Evolutionary conservation across 192 early-diverging fungal species (phyloP).

Genomic region (Martensiomyces pterosporus): DNA sequence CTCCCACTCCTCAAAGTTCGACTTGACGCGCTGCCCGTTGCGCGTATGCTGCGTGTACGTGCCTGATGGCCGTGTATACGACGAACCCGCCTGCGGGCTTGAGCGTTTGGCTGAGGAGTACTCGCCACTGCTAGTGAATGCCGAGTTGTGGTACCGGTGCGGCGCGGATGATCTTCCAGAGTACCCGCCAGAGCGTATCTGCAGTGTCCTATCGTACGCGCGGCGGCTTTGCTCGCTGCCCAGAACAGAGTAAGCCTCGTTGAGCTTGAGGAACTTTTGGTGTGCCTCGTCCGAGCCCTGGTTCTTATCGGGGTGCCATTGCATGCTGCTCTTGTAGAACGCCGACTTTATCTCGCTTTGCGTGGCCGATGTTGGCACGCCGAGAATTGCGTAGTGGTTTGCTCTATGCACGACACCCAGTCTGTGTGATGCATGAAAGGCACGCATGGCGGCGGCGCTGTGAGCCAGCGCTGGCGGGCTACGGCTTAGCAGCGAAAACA

Average conservation of each 20-base stretch:
- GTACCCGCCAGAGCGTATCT: slow-evolving; percentile 6
- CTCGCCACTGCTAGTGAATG: slow-evolving; percentile 42
- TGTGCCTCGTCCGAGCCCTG: slow-evolving; percentile 63
- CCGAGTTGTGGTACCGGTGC: slow-evolving; percentile 21
- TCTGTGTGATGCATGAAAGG: slow-evolving; percentile 15
- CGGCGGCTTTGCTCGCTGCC: slow-evolving; percentile 64
- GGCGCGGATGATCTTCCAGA: slow-evolving; percentile 3
- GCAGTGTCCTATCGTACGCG: slow-evolving; percentile 71
- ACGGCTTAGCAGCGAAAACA: too few relatives aligned
- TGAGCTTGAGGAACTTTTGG: slow-evolving; percentile 69
- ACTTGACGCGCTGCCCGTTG: slow-evolving; percentile 6
- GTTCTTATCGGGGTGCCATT: slow-evolving; percentile 82
- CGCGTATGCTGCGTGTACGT: slow-evolving; percentile 16
- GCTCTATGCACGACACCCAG: slow-evolving; percentile 19
- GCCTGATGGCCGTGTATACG: slow-evolving; percentile 21
- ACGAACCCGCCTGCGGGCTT: neutral
- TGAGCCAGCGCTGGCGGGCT: too few relatives aligned
- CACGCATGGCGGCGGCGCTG: too few relatives aligned
- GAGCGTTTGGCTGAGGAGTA: slow-evolving; percentile 30
- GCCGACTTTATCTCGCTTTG: slow-evolving; percentile 40
- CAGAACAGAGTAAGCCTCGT: slow-evolving; percentile 81
- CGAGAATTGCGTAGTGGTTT: slow-evolving; percentile 38
- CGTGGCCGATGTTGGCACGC: slow-evolving; percentile 19
- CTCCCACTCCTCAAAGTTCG: slow-evolving; percentile 52
- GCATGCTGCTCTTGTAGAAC: slow-evolving; percentile 53